phyloP scores from a whole-genome alignment of 257 asterid genomes.

The Schizonepeta tenuifolia region DNA sequence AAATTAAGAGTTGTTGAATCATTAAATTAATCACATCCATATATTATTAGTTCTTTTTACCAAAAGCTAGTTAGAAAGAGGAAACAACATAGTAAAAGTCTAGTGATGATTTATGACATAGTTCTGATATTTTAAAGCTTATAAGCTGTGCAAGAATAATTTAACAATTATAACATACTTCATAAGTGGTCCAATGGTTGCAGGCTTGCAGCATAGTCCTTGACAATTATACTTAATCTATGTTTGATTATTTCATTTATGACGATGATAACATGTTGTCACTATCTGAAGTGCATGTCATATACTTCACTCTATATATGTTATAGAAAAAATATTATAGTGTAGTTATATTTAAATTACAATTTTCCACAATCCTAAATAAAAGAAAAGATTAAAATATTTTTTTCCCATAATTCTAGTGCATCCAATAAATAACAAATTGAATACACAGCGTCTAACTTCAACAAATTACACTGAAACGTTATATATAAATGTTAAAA shows the following conservation, averaged over 20 bases:
- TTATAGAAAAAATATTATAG: too few relatives aligned
- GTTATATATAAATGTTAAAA: too few relatives aligned
- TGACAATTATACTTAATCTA: neutral
- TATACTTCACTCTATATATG: too few relatives aligned
- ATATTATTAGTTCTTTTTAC: neutral
- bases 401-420: too few relatives aligned
- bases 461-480: too few relatives aligned
- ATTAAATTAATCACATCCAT: conserved; percentile 5
- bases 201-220: neutral
- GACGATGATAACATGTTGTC: too few relatives aligned
- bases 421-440: too few relatives aligned
- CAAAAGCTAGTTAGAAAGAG: neutral
- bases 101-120: neutral
- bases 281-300: too few relatives aligned
- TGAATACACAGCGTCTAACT: neutral
- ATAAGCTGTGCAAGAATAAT: neutral
- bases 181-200: neutral
- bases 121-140: neutral
- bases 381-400: too few relatives aligned
- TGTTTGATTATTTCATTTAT: neutral
- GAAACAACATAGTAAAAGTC: neutral
- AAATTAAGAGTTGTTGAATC: conserved; percentile 17
- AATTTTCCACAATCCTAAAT: too few relatives aligned
- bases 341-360: too few relatives aligned
- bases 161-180: neutral